Percentiles rank a stretch among this genome's conserved stretches.
Conservation (phyloP, 1,284 basidiomycete genomes). For the Microstroma glucosiphilum region DNA sequence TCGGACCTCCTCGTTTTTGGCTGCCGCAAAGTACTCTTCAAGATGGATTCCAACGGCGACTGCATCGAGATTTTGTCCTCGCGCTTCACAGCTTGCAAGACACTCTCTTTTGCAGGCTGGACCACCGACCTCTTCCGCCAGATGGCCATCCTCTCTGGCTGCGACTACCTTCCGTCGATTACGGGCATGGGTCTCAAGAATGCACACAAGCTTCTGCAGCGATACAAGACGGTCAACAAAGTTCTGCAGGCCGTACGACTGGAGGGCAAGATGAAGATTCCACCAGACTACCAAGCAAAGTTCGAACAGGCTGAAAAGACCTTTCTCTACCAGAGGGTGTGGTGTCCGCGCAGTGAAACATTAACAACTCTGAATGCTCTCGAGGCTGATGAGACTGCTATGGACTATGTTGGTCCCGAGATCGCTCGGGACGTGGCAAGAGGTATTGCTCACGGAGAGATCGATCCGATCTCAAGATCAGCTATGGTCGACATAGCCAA, state of each 20-base stretch:
- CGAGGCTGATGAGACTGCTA: constrained; percentile 23
- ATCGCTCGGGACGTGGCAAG: constrained; percentile 50
- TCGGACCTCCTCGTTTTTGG: constrained; percentile 97
- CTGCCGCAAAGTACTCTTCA: constrained; percentile 58
- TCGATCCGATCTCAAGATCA: constrained; percentile 67
- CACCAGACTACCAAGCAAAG: constrained; percentile 60
- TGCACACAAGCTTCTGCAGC: constrained; percentile 73
- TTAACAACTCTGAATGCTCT: constrained; percentile 31
- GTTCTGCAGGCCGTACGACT: constrained; percentile 71
- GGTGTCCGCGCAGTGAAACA: constrained; percentile 60
- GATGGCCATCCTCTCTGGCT: constrained; percentile 95
- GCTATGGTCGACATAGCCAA: constrained; percentile 56
- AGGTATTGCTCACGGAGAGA: constrained; percentile 67
- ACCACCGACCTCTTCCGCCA: constrained; percentile 79
- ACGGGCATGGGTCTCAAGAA: constrained; percentile 63
- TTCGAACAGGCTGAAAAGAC: constrained; percentile 73
- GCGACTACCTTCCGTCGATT: constrained; percentile 68
- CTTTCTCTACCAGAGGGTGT: constrained; percentile 90
- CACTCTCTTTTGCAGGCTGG: constrained; percentile 80
- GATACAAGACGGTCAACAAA: constrained; percentile 79
- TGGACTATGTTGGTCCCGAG: constrained; percentile 39
- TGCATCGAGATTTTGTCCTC: constrained; percentile 73
- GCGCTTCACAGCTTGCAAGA: constrained; percentile 67
- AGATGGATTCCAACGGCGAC: constrained; percentile 55
- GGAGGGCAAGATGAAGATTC: constrained; percentile 79